Evolutionary conservation across 2,329 filamentous ascomycete genomes (phyloP).

Genomic region (Pyricularia grisea): DNA sequence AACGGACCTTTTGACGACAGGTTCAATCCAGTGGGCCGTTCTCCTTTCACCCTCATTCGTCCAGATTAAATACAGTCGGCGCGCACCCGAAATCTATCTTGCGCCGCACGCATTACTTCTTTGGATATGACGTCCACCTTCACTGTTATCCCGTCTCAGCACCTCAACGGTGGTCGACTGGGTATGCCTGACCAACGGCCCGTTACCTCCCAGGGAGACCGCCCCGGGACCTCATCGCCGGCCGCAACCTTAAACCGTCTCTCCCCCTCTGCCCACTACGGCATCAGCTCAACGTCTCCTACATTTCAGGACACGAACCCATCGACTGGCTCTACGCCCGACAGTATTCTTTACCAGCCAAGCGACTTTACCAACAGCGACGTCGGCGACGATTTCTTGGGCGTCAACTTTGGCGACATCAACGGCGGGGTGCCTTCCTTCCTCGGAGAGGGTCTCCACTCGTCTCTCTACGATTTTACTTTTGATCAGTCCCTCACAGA

Average conservation of each 20-base stretch:
- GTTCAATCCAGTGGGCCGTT: not conserved
- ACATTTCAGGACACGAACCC: conserved; percentile 29
- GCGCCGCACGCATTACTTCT: not conserved
- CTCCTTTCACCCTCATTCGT: not conserved
- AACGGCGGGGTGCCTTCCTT: conserved; percentile 35
- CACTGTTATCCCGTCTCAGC: conserved; percentile 16
- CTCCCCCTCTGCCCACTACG: conserved; percentile 30
- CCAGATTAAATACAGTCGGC: not conserved
- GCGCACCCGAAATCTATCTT: not conserved
- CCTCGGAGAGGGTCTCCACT: conserved; percentile 23
- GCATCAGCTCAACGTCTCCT: conserved; percentile 30
- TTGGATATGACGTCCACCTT: conserved; percentile 13
- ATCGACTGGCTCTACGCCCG: conserved; percentile 39
- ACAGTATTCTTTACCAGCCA: conserved; percentile 35
- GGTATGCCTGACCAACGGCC: conserved; percentile 14
- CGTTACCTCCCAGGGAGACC: conserved; percentile 7
- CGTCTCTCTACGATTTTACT: not conserved
- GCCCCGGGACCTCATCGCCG: not conserved
- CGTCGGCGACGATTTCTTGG: conserved; percentile 37
- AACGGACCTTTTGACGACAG: not conserved
- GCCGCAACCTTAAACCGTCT: conserved; percentile 24
- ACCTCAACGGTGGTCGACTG: conserved; percentile 13
- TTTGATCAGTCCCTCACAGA: not conserved
- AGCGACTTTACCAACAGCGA: conserved; percentile 39
- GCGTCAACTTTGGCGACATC: conserved; percentile 30